Conservation (phyloP, 441 rosid genomes). For the Manihot esculenta region DNA sequence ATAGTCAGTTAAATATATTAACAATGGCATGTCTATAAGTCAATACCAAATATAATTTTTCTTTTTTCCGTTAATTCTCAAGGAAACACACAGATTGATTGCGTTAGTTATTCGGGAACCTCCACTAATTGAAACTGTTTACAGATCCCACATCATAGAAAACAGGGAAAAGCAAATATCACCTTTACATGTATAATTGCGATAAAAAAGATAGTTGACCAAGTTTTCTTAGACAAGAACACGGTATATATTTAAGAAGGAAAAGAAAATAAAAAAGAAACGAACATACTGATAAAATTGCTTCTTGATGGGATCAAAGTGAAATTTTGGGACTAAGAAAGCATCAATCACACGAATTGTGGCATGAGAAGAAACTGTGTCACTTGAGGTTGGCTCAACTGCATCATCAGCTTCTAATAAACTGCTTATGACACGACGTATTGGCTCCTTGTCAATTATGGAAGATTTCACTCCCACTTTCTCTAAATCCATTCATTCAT, state of each 20-base stretch:
- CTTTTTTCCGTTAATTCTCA: not conserved
- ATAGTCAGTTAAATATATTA: not conserved
- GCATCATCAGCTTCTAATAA: constrained; percentile 67
- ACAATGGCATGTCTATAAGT: not conserved
- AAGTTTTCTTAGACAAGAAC: not conserved
- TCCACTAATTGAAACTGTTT: not conserved
- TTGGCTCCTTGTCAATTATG: constrained; percentile 63
- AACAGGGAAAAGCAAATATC: not conserved
- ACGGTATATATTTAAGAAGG: not conserved
- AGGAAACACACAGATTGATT: not conserved
- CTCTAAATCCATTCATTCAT: constrained; percentile 8
- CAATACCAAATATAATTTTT: not conserved
- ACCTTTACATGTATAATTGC: no score
- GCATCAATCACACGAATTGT: constrained; percentile 68
- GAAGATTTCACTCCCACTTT: constrained; percentile 59
- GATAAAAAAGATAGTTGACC: not conserved
- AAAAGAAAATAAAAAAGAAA: not conserved
- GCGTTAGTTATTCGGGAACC: not conserved
- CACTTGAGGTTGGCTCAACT: constrained; percentile 41
- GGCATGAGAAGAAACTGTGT: constrained; percentile 31
- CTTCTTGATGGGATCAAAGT: constrained; percentile 70
- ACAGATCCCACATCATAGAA: not conserved
- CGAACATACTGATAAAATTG: constrained; percentile 67
- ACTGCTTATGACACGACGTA: constrained; percentile 48
- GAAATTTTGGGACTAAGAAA: constrained; percentile 76